A percentile compares a stretch with the other conserved stretches of the same genome.
phyloP scores from a whole-genome alignment of 768 basidiomycete species.

The Hortiboletus campestris region DNA sequence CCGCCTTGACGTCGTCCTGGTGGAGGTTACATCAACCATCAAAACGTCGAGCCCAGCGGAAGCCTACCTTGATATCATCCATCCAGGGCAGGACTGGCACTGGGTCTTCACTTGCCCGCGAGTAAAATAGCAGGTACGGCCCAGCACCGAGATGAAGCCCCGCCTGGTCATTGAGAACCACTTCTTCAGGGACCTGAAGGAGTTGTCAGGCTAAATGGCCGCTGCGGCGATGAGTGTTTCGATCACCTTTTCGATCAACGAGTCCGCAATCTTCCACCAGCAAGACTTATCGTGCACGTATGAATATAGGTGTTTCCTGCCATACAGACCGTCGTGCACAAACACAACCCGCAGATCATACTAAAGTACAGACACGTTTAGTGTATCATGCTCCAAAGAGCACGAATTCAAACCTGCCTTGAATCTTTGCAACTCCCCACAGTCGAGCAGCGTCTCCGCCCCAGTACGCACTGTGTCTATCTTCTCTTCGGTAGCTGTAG shows the following conservation, averaged over 20 bases:
- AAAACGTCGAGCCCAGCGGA: background rate
- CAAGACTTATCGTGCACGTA: conserved; percentile 61
- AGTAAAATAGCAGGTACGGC: conserved; percentile 77
- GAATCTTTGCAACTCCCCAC: conserved; percentile 61
- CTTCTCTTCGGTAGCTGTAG: conserved; percentile 51
- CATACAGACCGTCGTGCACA: conserved; percentile 74
- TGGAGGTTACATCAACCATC: background rate
- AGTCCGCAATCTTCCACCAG: conserved; percentile 85
- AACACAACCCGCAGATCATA: conserved; percentile 81
- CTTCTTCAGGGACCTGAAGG: conserved; percentile 64
- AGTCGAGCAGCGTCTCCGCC: conserved; percentile 50
- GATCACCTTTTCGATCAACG: conserved; percentile 59
- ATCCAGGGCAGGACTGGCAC: conserved; percentile 25
- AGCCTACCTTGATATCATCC: conserved; percentile 28
- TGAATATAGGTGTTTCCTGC: conserved; percentile 74
- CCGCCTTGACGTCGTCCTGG: conserved; percentile 35
- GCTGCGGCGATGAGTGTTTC: background rate
- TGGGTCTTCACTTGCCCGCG: conserved; percentile 28
- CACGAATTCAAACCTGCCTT: conserved; percentile 39
- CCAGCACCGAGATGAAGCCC: conserved; percentile 77
- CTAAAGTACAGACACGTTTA: conserved; percentile 34
- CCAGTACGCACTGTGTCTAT: conserved; percentile 46
- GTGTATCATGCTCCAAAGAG: background rate
- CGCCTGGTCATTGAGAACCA: conserved; percentile 62
- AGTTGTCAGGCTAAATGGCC: background rate